phyloP scores from a whole-genome alignment of 257 asterid species.

The Solanum lycopersicoides region DNA sequence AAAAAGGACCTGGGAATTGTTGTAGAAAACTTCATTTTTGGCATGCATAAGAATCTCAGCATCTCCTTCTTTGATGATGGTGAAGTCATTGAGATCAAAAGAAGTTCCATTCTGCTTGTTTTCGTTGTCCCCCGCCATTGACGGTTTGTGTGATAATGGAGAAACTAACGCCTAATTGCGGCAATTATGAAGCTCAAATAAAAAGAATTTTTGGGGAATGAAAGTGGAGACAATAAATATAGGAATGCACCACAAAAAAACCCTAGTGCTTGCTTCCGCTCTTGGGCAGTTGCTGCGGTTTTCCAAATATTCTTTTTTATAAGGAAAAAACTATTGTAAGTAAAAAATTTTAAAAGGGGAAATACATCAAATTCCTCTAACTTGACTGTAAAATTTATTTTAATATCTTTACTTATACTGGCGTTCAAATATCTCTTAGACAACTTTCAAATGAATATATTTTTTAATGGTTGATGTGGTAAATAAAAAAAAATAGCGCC shows the following conservation, averaged over 20 bases:
- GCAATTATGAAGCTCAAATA: background rate
- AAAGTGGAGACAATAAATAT: background rate
- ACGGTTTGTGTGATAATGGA: background rate
- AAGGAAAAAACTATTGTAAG: background rate
- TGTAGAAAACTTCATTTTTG: constrained; percentile 79
- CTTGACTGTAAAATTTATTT: too few relatives aligned
- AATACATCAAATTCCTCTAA: too few relatives aligned
- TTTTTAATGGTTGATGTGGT: too few relatives aligned
- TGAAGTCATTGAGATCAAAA: constrained; percentile 54
- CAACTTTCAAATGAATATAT: too few relatives aligned
- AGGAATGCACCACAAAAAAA: background rate
- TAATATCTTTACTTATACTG: too few relatives aligned
- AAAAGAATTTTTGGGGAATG: background rate
- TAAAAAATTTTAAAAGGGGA: too few relatives aligned
- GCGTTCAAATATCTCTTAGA: accelerated
- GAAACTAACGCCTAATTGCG: background rate
- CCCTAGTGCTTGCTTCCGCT: background rate
- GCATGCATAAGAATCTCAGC: constrained; percentile 94
- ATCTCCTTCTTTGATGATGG: constrained; percentile 78
- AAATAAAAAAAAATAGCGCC: too few relatives aligned
- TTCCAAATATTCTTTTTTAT: background rate
- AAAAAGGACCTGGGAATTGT: constrained; percentile 69
- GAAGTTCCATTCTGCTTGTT: constrained; percentile 23
- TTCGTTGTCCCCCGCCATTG: constrained; percentile 35
- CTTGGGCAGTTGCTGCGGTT: background rate